Percentiles rank a stretch among this genome's conserved stretches.
Conservation (phyloP, 768 basidiomycete genomes). For the Tricholoma furcatifolium region DNA sequence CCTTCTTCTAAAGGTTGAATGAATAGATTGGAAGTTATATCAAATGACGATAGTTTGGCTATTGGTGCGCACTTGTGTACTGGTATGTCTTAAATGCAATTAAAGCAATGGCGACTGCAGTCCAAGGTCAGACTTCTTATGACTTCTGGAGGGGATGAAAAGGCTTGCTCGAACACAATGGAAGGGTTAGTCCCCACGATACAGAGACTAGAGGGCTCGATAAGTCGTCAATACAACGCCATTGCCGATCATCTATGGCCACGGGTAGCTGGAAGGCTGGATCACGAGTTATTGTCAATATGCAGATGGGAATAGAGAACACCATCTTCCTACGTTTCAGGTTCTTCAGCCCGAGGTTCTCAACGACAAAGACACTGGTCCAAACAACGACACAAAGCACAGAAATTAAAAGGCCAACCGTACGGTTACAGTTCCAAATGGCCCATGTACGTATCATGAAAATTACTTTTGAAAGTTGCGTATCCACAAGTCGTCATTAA, state of each 20-base stretch:
- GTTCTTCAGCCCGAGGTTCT: conserved; percentile 2
- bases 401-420: conserved; percentile 10
- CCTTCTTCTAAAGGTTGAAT: neutral
- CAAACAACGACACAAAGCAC: conserved; percentile 10
- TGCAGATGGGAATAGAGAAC: neutral
- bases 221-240: neutral
- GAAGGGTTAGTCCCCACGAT: neutral
- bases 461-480: conserved; percentile 13
- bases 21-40: no score
- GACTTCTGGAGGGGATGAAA: neutral
- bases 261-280: neutral
- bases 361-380: conserved; percentile 8
- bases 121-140: neutral
- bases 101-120: neutral
- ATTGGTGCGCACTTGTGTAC: neutral
- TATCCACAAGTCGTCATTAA: neutral
- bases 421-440: conserved; percentile 16
- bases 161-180: neutral
- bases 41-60: neutral
- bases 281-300: neutral
- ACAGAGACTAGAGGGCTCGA: neutral
- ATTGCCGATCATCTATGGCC: neutral
- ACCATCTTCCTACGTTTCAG: neutral
- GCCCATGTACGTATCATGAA: conserved; percentile 22
- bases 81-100: neutral